Base-by-base conservation (phyloP, 768 basidiomycete genomes). In the Trametes villosa region DNA sequence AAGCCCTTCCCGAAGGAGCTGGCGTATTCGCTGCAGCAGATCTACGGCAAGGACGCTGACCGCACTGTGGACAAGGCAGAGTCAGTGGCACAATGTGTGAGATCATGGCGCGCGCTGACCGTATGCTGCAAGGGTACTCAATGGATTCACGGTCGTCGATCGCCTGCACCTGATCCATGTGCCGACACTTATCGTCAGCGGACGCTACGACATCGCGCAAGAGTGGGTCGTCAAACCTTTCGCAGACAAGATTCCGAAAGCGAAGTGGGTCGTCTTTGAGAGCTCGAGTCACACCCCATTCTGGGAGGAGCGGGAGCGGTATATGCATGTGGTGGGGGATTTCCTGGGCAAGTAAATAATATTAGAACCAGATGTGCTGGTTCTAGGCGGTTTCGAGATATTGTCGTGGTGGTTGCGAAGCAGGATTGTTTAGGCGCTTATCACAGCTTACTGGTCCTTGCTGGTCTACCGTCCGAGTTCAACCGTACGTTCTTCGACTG, bases 1-100 rank as follows among this genome's bases (percentile, higher is more conserved):
- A 65, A 78, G 34, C 83, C 82, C 0, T 70, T 77, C 66, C 84
- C 85, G 0, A 40, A 75, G 41, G 70, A 78, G 12, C 67, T 83
- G 15, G 27, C 63, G 9, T 57, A 67, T 29, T 57, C 77, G 29
- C 68, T 38, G 4, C 36, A 15, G 36, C 36, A 38, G 13, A 18
- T 38, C 6, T 76, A 65, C 38, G 63, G 63, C 1, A 44, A 60
- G 6, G 73, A 77, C 11, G 73, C 76, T 27, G 83, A 84, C 51
- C 70, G 78, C 7, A 84, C 81, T 79, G 83, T 81, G 33, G 52
- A 75, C 56, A 41, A 34, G 20, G 57, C 63, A 9, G 42, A 48
- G 69, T 65, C 22, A 65, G 60, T 42, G 26, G 8, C 12, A 20
- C 29, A 36, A 27, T 2, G 31, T 59, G 3, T 38, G 26, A n/a